phyloP scores from a whole-genome alignment of 441 rosid genomes.

The Omphalea diandra region DNA sequence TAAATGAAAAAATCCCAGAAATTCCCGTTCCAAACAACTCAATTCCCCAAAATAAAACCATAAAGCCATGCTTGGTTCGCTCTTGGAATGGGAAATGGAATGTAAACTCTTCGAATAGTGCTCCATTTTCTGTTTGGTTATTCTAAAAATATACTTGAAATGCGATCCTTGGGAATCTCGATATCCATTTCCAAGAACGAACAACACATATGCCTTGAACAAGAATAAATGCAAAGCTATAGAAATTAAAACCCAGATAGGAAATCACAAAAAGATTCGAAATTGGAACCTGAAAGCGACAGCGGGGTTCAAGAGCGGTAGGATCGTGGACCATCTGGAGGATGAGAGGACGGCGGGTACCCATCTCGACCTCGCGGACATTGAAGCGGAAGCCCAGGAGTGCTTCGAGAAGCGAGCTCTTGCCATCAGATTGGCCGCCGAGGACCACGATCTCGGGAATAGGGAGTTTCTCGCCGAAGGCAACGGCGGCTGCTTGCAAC shows the following conservation, averaged over 20 bases:
- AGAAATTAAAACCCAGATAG: not conserved
- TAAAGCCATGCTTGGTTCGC: no score
- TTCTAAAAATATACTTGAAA: no score
- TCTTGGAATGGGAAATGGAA: no score
- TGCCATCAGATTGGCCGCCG: slow-evolving; percentile 94
- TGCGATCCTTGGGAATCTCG: no score
- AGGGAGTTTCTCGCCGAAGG: slow-evolving; percentile 93
- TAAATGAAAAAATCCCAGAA: no score
- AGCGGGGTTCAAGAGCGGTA: slow-evolving; percentile 79
- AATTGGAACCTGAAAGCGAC: slow-evolving; percentile 73
- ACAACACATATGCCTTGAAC: not conserved
- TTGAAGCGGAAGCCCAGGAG: slow-evolving; percentile 90
- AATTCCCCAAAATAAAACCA: no score
- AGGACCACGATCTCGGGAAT: slow-evolving; percentile 96
- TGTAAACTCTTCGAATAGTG: no score
- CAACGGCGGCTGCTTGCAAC: slow-evolving; percentile 92
- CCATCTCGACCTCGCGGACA: slow-evolving; percentile 97
- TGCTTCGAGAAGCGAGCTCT: slow-evolving; percentile 95
- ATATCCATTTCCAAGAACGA: no score
- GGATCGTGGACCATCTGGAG: slow-evolving; percentile 94
- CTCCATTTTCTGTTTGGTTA: no score
- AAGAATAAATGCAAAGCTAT: not conserved
- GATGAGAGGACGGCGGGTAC: slow-evolving; percentile 88
- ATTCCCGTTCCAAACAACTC: no score
- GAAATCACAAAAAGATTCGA: not conserved